These are phyloP conservation scores for Sporothrix brasiliensis DNA, from an alignment of 2,329 filamentous ascomycete genomes.

Conservation along the genomic window DNA sequence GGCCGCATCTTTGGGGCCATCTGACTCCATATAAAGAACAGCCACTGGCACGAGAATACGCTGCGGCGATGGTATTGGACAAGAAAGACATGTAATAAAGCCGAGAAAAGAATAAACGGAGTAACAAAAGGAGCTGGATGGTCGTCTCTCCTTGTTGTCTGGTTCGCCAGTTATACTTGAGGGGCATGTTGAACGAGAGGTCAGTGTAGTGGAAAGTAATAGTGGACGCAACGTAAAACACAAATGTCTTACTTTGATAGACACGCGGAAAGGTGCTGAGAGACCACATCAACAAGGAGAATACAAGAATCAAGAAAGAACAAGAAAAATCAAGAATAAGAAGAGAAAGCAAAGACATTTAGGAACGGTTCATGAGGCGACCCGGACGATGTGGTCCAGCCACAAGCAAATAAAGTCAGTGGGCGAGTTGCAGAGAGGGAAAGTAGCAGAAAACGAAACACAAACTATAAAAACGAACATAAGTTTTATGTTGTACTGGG, in stretches of 20 bases:
- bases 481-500: neutral
- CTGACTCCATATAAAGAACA: neutral
- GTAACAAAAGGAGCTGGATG: neutral
- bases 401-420: too few species aligned
- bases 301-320: neutral
- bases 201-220: constrained; percentile 4
- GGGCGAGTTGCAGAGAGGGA: too few species aligned
- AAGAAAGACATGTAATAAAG: neutral
- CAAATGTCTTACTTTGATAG: constrained; percentile 13
- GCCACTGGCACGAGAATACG: constrained; percentile 12
- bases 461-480: neutral
- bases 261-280: neutral
- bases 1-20: neutral
- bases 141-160: neutral
- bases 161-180: neutral
- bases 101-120: neutral
- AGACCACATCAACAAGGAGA: neutral
- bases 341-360: neutral
- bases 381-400: neutral
- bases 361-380: neutral
- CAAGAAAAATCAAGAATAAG: neutral
- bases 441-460: neutral
- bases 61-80: neutral
- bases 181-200: constrained; percentile 9
- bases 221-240: constrained; percentile 17